These are phyloP conservation scores for Fusarium sp. DNA, from an alignment of 2,329 filamentous ascomycete genomes.

Conservation along the genomic window DNA sequence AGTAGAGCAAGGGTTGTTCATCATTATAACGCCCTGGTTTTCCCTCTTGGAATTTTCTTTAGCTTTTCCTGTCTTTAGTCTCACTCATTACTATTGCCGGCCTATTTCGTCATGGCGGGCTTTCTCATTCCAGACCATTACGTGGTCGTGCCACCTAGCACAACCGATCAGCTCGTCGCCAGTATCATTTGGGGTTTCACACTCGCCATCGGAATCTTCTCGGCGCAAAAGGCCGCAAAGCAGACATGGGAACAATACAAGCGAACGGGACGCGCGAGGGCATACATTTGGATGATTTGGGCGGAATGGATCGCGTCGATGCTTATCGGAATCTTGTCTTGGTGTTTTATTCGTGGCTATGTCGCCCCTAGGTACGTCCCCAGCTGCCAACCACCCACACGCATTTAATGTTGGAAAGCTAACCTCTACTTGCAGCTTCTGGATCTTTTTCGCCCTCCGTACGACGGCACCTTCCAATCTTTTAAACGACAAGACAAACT, in stretches of 20 bases:
- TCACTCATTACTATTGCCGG: background rate
- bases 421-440: slow-evolving; percentile 30
- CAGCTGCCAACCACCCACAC: background rate
- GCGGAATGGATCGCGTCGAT: slow-evolving; percentile 41
- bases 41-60: too few species aligned
- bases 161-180: slow-evolving; percentile 41
- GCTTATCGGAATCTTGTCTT: slow-evolving; percentile 41
- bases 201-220: slow-evolving; percentile 38
- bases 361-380: slow-evolving; percentile 35
- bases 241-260: slow-evolving; percentile 41
- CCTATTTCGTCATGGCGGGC: slow-evolving; percentile 16
- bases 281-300: slow-evolving; percentile 44
- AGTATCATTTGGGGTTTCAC: slow-evolving; percentile 48
- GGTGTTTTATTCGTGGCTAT: slow-evolving; percentile 38
- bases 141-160: slow-evolving; percentile 18
- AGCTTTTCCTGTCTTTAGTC: background rate
- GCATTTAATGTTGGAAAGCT: background rate
- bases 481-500: background rate
- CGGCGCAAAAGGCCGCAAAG: slow-evolving; percentile 36
- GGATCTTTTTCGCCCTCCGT: slow-evolving; percentile 41
- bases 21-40: too few species aligned
- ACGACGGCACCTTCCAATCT: background rate
- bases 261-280: slow-evolving; percentile 27
- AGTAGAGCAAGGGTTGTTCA: background rate
- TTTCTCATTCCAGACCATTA: slow-evolving; percentile 41